These are phyloP conservation scores for Debaryomyces psychrophilus DNA, from an alignment of 1,139 yeast species.

Conservation along the genomic window DNA sequence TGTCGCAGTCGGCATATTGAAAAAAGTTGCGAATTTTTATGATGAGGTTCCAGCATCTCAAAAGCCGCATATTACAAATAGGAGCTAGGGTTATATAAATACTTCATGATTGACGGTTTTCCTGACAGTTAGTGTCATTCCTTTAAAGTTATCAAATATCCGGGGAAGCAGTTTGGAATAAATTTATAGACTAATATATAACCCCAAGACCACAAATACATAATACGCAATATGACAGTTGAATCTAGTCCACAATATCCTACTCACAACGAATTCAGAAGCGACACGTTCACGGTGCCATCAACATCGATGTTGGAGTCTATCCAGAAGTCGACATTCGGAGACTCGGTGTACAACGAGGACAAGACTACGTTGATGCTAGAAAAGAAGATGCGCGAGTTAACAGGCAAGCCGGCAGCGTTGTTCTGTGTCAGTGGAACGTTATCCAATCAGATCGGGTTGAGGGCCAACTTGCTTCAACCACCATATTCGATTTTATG, in stretches of 20 bases:
- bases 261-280: conserved; percentile 64
- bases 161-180: background rate
- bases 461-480: conserved; percentile 74
- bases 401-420: conserved; percentile 85
- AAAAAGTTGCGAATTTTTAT: conserved; percentile 8
- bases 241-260: conserved; percentile 25
- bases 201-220: background rate
- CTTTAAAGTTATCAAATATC: background rate
- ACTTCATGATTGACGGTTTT: background rate
- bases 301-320: conserved; percentile 65
- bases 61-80: conserved; percentile 5
- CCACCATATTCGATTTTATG: conserved; percentile 88
- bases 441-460: conserved; percentile 83
- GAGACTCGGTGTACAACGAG: conserved; percentile 89
- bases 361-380: conserved; percentile 69
- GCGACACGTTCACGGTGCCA: conserved; percentile 95
- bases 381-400: conserved; percentile 64
- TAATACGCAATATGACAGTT: conserved; percentile 23
- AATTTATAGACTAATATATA: background rate
- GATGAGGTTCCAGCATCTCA: conserved; percentile 3
- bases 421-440: conserved; percentile 89
- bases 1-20: conserved; percentile 5
- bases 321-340: conserved; percentile 56
- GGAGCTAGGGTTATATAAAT: conserved; percentile 2
- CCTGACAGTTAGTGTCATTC: background rate